Conservation (phyloP, 768 basidiomycete genomes). For the Lactarius quietus region DNA sequence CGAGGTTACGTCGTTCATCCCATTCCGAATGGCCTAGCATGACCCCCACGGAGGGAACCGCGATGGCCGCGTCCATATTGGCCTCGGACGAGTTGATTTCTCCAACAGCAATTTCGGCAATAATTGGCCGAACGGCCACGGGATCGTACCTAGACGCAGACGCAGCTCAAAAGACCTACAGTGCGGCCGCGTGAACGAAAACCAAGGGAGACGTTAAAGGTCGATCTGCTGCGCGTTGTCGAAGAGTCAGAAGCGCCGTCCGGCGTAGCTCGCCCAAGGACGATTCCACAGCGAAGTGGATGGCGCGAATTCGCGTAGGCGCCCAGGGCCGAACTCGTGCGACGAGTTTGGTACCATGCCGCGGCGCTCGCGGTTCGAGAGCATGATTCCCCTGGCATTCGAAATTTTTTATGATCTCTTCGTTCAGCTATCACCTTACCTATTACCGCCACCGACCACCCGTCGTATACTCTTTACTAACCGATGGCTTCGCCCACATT, state of each 20-base stretch:
- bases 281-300: conserved; percentile 76
- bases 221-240: conserved; percentile 64
- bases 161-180: conserved; percentile 28
- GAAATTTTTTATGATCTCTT: too few species aligned
- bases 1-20: conserved; percentile 61
- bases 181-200: conserved; percentile 48
- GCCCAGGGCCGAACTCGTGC: conserved; percentile 62
- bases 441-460: too few species aligned
- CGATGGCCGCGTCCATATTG: conserved; percentile 40
- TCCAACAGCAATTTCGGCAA: neutral
- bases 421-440: too few species aligned
- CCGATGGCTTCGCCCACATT: too few species aligned
- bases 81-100: conserved; percentile 43
- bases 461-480: too few species aligned
- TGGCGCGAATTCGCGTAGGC: conserved; percentile 47
- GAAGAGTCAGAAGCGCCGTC: conserved; percentile 58
- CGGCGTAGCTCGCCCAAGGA: conserved; percentile 47
- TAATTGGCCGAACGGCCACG: conserved; percentile 6
- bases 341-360: conserved; percentile 60
- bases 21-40: conserved; percentile 60
- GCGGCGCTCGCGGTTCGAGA: conserved; percentile 63
- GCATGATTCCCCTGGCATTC: conserved; percentile 44
- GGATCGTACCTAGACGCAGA: conserved; percentile 5
- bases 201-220: conserved; percentile 56
- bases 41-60: conserved; percentile 59